Percentiles rank a stretch among this genome's conserved stretches.
phyloP scores from a whole-genome alignment of 352 stramenopile species.

The Stramenopiles sp. region DNA sequence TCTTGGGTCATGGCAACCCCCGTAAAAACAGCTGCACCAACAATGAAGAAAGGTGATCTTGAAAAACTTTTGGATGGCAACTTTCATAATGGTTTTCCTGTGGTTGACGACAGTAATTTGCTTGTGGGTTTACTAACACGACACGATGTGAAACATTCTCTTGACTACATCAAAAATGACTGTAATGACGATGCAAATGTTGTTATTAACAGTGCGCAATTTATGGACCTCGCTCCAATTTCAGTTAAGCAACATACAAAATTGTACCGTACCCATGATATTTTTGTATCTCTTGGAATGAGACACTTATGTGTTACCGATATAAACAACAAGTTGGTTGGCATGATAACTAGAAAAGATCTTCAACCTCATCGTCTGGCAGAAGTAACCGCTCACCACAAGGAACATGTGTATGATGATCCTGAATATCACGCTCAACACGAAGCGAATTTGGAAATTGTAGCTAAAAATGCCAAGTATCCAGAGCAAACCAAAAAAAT shows the following conservation, averaged over 20 bases:
- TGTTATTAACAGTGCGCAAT: slow-evolving; percentile 70
- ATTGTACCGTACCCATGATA: slow-evolving; percentile 57
- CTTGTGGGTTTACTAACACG: slow-evolving; percentile 8
- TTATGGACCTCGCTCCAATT: slow-evolving; percentile 83
- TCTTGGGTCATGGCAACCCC: slow-evolving; percentile 5
- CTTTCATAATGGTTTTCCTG: slow-evolving; percentile 40
- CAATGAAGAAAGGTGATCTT: slow-evolving; percentile 10
- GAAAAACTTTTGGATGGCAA: slow-evolving; percentile 25
- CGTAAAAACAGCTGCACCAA: not conserved
- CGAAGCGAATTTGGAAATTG: no score
- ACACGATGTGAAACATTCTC: not conserved
- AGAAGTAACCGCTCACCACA: no score
- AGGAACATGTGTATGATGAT: no score
- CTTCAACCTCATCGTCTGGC: no score
- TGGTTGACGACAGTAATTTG: slow-evolving; percentile 15
- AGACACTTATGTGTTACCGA: slow-evolving; percentile 68
- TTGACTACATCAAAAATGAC: not conserved
- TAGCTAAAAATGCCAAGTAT: no score
- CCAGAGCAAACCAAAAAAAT: no score
- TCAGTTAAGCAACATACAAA: slow-evolving; percentile 30
- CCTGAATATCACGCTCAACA: no score
- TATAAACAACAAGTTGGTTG: slow-evolving; percentile 43
- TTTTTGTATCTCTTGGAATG: slow-evolving; percentile 80
- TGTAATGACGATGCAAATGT: slow-evolving; percentile 34
- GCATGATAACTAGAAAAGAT: slow-evolving; percentile 32